Evolutionary conservation across 2,329 filamentous ascomycete genomes (phyloP).

Genomic region (Cercospora zeae-maydis): DNA sequence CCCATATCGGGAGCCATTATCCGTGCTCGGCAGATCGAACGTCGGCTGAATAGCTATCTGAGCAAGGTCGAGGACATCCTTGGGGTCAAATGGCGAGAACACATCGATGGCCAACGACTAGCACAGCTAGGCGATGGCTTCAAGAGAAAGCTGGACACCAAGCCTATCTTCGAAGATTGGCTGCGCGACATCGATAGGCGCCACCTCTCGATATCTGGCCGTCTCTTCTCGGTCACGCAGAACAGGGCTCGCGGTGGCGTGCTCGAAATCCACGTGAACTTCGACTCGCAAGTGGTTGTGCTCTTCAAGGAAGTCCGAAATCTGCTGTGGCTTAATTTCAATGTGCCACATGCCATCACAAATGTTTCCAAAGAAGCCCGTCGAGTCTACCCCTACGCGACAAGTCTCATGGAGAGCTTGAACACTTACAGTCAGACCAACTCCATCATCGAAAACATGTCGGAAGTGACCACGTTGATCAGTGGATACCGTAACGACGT

Average conservation of each 20-base stretch:
- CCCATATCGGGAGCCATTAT: constrained; percentile 97
- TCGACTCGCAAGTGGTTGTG: constrained; percentile 93
- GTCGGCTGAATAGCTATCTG: constrained; percentile 94
- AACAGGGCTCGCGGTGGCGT: constrained; percentile 87
- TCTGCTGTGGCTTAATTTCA: constrained; percentile 88
- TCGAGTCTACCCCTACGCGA: constrained; percentile 93
- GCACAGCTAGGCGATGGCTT: constrained; percentile 89
- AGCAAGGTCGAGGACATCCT: constrained; percentile 98
- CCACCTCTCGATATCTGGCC: constrained; percentile 86
- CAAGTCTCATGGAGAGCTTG: constrained; percentile 98
- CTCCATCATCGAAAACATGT: constrained; percentile 78
- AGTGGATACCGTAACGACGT: constrained; percentile 91
- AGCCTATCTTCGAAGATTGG: constrained; percentile 94
- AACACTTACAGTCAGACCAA: constrained; percentile 86
- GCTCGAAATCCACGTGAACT: constrained; percentile 88
- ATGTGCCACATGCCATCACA: constrained; percentile 88
- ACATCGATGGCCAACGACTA: constrained; percentile 91
- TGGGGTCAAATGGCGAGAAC: constrained; percentile 88
- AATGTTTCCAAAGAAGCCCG: constrained; percentile 99
- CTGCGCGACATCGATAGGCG: constrained; percentile 81
- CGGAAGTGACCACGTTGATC: constrained; percentile 79
- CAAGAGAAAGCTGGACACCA: constrained; percentile 91
- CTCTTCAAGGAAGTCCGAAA: constrained; percentile 99
- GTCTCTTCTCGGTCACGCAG: constrained; percentile 83
- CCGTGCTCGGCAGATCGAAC: constrained; percentile 95